A percentile compares a stretch with the other conserved stretches of the same genome.
Conservation (phyloP, 768 basidiomycete species). For the Clavulina sp. region DNA sequence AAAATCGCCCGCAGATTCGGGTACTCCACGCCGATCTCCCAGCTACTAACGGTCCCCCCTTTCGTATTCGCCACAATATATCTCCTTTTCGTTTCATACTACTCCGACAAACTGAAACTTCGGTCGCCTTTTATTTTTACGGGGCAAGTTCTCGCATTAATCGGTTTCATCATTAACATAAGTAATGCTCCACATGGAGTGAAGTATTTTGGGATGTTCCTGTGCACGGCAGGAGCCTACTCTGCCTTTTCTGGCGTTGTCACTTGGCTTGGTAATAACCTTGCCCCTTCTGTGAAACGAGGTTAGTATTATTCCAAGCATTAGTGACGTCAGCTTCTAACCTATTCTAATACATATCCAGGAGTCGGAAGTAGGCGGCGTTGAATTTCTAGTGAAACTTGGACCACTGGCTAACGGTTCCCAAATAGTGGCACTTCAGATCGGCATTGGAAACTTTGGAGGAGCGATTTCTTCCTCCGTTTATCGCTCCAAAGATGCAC, state of each 20-base stretch:
- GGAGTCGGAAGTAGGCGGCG: not conserved
- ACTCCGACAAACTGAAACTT: constrained; percentile 36
- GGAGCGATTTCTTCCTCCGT: constrained; percentile 50
- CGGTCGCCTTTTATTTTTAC: constrained; percentile 43
- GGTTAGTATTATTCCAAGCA: not conserved
- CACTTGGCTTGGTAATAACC: constrained; percentile 50
- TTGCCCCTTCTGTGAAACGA: not conserved
- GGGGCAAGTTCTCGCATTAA: constrained; percentile 32
- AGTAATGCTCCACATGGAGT: constrained; percentile 25
- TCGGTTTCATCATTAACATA: constrained; percentile 50
- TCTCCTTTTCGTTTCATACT: constrained; percentile 34
- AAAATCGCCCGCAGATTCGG: constrained; percentile 32
- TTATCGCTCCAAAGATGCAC: constrained; percentile 39
- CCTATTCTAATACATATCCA: not conserved
- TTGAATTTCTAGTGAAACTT: not conserved
- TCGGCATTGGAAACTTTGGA: constrained; percentile 46
- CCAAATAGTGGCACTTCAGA: constrained; percentile 57
- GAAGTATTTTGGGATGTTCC: constrained; percentile 54
- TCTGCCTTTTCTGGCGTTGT: constrained; percentile 40
- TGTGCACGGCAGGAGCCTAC: constrained; percentile 43
- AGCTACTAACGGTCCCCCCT: constrained; percentile 51
- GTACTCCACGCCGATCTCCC: constrained; percentile 34
- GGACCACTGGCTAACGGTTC: not conserved
- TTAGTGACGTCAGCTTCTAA: not conserved
- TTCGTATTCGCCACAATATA: constrained; percentile 41